Percentiles rank a stretch among this genome's conserved stretches.
These are phyloP conservation scores for Ceratobasidium sp. DNA, from an alignment of 1,284 basidiomycete species.

Conservation along the genomic window DNA sequence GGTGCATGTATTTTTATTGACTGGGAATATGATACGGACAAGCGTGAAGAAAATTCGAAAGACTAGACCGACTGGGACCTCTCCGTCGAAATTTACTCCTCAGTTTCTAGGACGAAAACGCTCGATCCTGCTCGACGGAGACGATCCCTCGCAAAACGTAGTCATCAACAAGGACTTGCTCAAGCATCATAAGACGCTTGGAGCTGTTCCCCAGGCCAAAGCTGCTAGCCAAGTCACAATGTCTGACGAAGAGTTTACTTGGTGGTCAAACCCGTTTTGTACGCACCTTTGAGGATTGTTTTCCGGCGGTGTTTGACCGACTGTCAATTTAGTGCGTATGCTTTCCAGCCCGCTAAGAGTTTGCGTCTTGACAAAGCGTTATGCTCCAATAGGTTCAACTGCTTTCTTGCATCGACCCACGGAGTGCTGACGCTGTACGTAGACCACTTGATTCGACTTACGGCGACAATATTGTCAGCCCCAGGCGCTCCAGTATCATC, in stretches of 20 bases:
- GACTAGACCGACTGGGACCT: conserved; percentile 13
- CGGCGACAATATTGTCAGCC: conserved; percentile 19
- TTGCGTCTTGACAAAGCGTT: conserved; percentile 32
- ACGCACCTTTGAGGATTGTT: conserved; percentile 4
- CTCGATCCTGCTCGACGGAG: conserved; percentile 31
- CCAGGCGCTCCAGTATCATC: conserved; percentile 7
- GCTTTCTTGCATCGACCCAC: not conserved
- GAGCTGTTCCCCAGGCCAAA: not conserved
- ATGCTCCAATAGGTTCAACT: conserved; percentile 28
- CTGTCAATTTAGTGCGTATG: conserved; percentile 29
- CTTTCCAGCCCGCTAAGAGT: conserved; percentile 21
- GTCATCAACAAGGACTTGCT: conserved; percentile 35
- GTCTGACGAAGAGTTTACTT: conserved; percentile 33
- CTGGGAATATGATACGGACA: not conserved
- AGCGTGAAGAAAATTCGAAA: not conserved
- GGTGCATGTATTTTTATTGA: not conserved
- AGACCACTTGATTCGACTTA: conserved; percentile 39
- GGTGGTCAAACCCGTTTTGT: conserved; percentile 41
- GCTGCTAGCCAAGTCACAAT: conserved; percentile 1
- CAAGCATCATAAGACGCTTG: conserved; percentile 4
- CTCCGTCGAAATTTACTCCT: conserved; percentile 17
- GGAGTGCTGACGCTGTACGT: not conserved
- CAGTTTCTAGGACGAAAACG: conserved; percentile 14
- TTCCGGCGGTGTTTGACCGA: conserved; percentile 1
- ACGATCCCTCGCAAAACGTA: conserved; percentile 32